Conservation (phyloP, 73 alveolate genomes). For the Tetrahymena elliotti region DNA sequence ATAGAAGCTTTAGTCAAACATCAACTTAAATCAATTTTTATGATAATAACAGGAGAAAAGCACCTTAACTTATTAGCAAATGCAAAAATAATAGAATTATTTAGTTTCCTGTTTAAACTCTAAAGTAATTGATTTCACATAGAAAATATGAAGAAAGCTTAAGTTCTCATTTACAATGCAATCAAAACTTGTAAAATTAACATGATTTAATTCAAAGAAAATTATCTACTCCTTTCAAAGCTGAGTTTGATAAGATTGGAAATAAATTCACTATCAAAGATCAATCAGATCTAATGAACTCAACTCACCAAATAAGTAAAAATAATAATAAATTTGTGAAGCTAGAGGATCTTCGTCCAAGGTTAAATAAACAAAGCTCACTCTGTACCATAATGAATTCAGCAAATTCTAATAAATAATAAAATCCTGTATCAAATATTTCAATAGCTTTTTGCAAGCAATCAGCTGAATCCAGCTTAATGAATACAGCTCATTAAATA, state of each 20-base stretch:
- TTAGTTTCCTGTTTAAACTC: not conserved
- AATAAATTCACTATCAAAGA: not conserved
- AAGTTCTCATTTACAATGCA: not conserved
- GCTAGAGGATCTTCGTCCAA: not conserved
- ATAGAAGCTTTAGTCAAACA: not conserved
- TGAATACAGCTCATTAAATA: not conserved
- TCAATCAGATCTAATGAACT: not conserved
- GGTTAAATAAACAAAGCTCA: not conserved
- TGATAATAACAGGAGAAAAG: not conserved
- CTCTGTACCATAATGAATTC: not conserved
- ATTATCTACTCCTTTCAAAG: not conserved
- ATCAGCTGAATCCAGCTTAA: not conserved
- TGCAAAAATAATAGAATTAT: not conserved
- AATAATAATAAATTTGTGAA: not conserved
- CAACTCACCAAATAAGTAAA: not conserved
- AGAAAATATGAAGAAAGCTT: not conserved
- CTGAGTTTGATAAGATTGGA: not conserved
- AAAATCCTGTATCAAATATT: not conserved
- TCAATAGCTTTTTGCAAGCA: not conserved
- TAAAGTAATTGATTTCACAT: not conserved
- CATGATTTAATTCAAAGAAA: not conserved
- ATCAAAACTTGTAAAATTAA: not conserved
- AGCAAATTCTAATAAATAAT: not conserved
- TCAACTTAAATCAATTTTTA: not conserved
- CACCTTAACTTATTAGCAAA: not conserved